A percentile compares a stretch with the other conserved stretches of the same genome.
Conservation (phyloP, 2,329 filamentous ascomycete species). For the Fusarium setosum region DNA sequence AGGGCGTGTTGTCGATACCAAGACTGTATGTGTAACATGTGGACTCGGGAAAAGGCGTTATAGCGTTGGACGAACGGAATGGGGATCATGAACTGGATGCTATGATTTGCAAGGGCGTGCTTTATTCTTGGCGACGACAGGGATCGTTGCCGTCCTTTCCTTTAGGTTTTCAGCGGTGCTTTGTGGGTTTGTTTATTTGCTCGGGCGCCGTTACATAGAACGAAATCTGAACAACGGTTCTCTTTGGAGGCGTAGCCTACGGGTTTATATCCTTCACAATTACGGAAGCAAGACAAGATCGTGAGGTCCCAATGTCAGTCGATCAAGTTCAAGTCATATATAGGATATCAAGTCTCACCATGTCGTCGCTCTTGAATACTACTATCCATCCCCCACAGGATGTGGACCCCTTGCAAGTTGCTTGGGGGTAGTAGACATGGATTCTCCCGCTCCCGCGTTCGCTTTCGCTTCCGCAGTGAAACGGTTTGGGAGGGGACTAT, state of each 20-base stretch:
- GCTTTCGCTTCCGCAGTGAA: background rate
- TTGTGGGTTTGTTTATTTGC: constrained; percentile 5
- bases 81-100: constrained; percentile 27
- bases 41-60: constrained; percentile 25
- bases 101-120: background rate
- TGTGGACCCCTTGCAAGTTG: constrained; percentile 17
- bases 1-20: constrained; percentile 30
- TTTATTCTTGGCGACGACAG: constrained; percentile 11
- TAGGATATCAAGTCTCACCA: too few relatives aligned
- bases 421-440: background rate
- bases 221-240: background rate
- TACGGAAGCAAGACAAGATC: too few relatives aligned
- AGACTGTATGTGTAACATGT: constrained; percentile 27
- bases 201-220: constrained; percentile 11
- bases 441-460: constrained; percentile 8
- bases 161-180: constrained; percentile 8
- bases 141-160: constrained; percentile 30
- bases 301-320: too few relatives aligned
- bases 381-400: constrained; percentile 17
- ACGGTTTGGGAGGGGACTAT: constrained; percentile 1
- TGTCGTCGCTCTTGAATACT: background rate
- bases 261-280: background rate
- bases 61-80: constrained; percentile 19
- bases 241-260: background rate
- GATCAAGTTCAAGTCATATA: too few relatives aligned